phyloP scores from a whole-genome alignment of 768 basidiomycete genomes.

The Suillus ampliporus region DNA sequence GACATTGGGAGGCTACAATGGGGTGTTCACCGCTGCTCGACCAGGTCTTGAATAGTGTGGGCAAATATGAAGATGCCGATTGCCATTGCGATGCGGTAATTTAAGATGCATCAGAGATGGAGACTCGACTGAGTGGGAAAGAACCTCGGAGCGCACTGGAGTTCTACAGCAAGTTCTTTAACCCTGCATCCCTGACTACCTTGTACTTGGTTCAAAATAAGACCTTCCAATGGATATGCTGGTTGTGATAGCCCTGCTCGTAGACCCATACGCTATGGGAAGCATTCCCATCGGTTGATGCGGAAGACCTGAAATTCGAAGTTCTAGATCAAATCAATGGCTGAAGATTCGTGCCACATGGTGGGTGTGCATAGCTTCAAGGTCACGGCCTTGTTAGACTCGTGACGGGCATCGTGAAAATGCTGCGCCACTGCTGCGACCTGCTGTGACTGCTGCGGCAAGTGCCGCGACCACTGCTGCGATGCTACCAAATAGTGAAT shows the following conservation, averaged over 20 bases:
- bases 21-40: constrained; percentile 45
- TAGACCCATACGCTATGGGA: constrained; percentile 23
- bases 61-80: not conserved
- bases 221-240: constrained; percentile 33
- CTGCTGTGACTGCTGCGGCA: too few relatives aligned
- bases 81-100: constrained; percentile 55
- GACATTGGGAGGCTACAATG: constrained; percentile 50
- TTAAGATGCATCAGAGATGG: constrained; percentile 80
- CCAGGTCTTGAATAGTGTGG: constrained; percentile 34
- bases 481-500: too few relatives aligned
- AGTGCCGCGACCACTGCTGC: too few relatives aligned
- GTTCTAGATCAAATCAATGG: constrained; percentile 73
- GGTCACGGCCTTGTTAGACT: too few relatives aligned
- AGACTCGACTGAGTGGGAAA: constrained; percentile 66
- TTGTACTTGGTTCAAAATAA: constrained; percentile 24
- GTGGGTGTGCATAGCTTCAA: too few relatives aligned
- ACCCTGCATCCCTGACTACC: constrained; percentile 63
- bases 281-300: not conserved
- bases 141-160: constrained; percentile 81
- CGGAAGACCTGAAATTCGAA: too few relatives aligned
- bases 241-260: constrained; percentile 20
- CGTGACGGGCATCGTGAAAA: too few relatives aligned
- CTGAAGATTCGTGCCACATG: too few relatives aligned
- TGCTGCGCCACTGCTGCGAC: too few relatives aligned
- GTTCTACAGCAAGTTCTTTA: constrained; percentile 77